phyloP scores from a whole-genome alignment of 2,329 filamentous ascomycete species.

The Apiospora aurea region DNA sequence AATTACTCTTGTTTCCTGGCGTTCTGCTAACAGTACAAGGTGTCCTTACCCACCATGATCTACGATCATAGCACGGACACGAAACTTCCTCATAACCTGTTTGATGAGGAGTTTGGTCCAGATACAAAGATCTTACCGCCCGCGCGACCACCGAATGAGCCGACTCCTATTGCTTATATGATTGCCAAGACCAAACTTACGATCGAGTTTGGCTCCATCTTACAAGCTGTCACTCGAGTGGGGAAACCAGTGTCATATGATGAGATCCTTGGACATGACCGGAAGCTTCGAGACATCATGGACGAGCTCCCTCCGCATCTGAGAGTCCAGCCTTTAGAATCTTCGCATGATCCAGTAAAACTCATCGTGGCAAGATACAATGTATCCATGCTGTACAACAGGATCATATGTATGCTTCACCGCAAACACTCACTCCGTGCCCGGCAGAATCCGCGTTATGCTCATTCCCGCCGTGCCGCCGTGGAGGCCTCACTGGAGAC shows the following conservation, averaged over 20 bases:
- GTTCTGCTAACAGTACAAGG: slow-evolving; percentile 34
- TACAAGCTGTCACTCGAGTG: slow-evolving; percentile 68
- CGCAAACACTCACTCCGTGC: slow-evolving; percentile 84
- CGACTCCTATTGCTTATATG: slow-evolving; percentile 81
- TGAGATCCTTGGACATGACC: slow-evolving; percentile 68
- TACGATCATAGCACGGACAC: slow-evolving; percentile 79
- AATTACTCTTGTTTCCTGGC: slow-evolving; percentile 45
- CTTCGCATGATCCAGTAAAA: slow-evolving; percentile 80
- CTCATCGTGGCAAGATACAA: slow-evolving; percentile 86
- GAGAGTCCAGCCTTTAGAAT: slow-evolving; percentile 76
- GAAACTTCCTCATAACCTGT: slow-evolving; percentile 77
- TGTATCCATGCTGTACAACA: slow-evolving; percentile 85
- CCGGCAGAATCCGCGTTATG: slow-evolving; percentile 79
- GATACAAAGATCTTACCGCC: slow-evolving; percentile 72
- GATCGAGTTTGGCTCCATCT: slow-evolving; percentile 73
- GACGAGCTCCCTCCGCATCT: slow-evolving; percentile 81
- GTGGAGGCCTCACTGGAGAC: slow-evolving; percentile 88
- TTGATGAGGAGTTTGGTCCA: slow-evolving; percentile 80
- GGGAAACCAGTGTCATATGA: slow-evolving; percentile 66
- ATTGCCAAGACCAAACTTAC: slow-evolving; percentile 75
- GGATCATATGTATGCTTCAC: slow-evolving; percentile 88
- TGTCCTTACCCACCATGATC: slow-evolving; percentile 72
- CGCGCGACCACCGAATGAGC: slow-evolving; percentile 71
- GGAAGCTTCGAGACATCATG: slow-evolving; percentile 65
- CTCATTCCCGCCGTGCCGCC: slow-evolving; percentile 82